Evolutionary conservation across 2,329 filamentous ascomycete species (phyloP).

Genomic region (Claviceps monticola): DNA sequence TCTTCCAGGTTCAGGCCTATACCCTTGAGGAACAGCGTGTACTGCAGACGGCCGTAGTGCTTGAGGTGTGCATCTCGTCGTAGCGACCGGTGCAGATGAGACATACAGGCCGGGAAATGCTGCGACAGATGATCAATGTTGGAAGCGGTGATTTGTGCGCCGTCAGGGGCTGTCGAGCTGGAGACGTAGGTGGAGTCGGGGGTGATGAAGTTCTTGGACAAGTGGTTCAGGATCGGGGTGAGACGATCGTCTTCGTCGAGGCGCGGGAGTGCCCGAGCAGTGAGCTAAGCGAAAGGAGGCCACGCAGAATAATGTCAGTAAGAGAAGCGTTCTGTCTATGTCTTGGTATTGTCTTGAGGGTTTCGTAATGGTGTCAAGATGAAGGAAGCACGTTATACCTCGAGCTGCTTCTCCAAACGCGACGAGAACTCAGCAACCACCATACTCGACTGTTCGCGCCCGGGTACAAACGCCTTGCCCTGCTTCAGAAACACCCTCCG

Average conservation of each 20-base stretch:
- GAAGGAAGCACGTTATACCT: constrained; percentile 36
- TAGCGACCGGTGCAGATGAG: constrained; percentile 72
- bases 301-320: not conserved
- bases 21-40: constrained; percentile 91
- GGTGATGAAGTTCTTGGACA: constrained; percentile 92
- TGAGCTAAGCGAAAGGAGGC: constrained; percentile 41
- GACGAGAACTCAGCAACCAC: constrained; percentile 76
- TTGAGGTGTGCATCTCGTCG: constrained; percentile 84
- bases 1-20: constrained; percentile 89
- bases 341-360: no score
- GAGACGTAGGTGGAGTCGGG: constrained; percentile 69
- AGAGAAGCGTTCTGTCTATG: not conserved
- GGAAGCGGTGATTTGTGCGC: constrained; percentile 61
- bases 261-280: constrained; percentile 77
- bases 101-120: constrained; percentile 90
- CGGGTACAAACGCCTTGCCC: constrained; percentile 85
- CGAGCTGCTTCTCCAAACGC: constrained; percentile 66
- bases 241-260: constrained; percentile 94
- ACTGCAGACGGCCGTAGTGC: constrained; percentile 85
- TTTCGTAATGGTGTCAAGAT: not conserved
- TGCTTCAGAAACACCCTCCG: constrained; percentile 61
- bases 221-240: constrained; percentile 50
- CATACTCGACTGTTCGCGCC: constrained; percentile 75
- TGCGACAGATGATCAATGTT: constrained; percentile 68
- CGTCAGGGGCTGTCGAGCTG: constrained; percentile 48